phyloP scores from a whole-genome alignment of 1,284 basidiomycete species.

The Fereydounia khargensis region DNA sequence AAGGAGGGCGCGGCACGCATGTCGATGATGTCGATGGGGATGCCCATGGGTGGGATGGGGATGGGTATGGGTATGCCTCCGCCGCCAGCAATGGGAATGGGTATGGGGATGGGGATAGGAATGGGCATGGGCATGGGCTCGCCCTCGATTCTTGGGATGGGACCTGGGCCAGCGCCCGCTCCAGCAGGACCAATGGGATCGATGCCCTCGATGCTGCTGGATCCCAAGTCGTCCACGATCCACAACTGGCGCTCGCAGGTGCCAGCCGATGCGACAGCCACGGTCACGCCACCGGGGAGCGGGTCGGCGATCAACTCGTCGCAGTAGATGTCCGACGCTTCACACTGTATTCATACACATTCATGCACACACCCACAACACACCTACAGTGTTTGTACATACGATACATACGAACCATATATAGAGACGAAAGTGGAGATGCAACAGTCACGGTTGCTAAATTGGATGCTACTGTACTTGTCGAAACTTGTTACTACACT shows the following conservation, averaged over 20 bases:
- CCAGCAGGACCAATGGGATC: constrained; percentile 14
- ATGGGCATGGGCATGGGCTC: constrained; percentile 7
- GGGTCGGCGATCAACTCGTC: constrained; percentile 18
- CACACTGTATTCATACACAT: neutral
- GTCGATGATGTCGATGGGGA: constrained; percentile 12
- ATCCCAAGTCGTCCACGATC: constrained; percentile 33
- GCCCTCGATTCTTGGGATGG: constrained; percentile 6
- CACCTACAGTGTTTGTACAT: neutral
- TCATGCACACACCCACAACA: neutral
- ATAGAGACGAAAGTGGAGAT: too few relatives aligned
- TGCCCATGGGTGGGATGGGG: constrained; percentile 14
- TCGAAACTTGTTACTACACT: too few relatives aligned
- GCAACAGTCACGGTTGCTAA: too few relatives aligned
- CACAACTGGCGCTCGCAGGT: constrained; percentile 38
- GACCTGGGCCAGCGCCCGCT: constrained; percentile 7
- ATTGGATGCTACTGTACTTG: too few relatives aligned
- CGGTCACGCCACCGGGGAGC: constrained; percentile 15
- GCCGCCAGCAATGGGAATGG: neutral
- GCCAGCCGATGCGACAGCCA: constrained; percentile 24
- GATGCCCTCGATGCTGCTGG: constrained; percentile 33
- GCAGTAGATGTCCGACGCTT: neutral
- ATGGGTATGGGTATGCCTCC: neutral
- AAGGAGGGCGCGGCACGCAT: constrained; percentile 27
- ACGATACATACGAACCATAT: too few relatives aligned
- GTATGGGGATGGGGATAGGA: constrained; percentile 9